A percentile compares a stretch with the other conserved stretches of the same genome.
Evolutionary conservation across 345 rosid genomes (phyloP).

Genomic region (Brassica cretica): DNA sequence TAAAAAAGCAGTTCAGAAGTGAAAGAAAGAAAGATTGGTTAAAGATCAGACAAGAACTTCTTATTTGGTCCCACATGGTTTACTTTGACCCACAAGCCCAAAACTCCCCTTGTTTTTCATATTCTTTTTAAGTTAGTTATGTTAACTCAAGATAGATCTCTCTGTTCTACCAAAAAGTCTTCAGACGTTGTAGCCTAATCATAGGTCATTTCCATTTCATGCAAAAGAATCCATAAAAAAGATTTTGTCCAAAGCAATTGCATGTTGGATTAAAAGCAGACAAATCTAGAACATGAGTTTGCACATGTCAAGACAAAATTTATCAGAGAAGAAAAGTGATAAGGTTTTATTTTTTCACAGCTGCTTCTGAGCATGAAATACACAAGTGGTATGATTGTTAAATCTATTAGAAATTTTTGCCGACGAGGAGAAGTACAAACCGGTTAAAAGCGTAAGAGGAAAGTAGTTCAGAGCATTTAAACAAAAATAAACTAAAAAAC

Average conservation of each 20-base stretch:
- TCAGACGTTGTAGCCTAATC: slow-evolving; percentile 37
- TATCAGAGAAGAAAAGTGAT: background rate
- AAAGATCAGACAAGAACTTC: slow-evolving; percentile 39
- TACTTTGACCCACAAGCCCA: slow-evolving; percentile 21
- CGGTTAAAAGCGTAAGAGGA: slow-evolving; percentile 33
- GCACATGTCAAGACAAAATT: background rate
- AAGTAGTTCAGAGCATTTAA: slow-evolving; percentile 71
- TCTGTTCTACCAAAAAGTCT: slow-evolving; percentile 27
- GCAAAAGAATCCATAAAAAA: slow-evolving; percentile 25
- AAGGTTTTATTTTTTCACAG: background rate
- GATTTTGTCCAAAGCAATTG: slow-evolving; percentile 27
- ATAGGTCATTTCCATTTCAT: slow-evolving; percentile 1
- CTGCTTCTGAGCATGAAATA: slow-evolving; percentile 7
- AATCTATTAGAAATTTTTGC: background rate
- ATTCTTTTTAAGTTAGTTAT: background rate
- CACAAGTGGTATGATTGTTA: background rate
- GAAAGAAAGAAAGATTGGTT: slow-evolving; percentile 22
- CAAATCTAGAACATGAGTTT: slow-evolving; percentile 30
- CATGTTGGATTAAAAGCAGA: slow-evolving; percentile 29
- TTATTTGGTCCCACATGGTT: slow-evolving; percentile 36
- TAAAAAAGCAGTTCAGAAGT: slow-evolving; percentile 29
- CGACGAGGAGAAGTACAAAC: slow-evolving; percentile 30
- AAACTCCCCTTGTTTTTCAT: slow-evolving; percentile 8
- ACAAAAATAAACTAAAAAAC: slow-evolving; percentile 42
- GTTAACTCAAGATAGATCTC: slow-evolving; percentile 36